A percentile compares a stretch with the other conserved stretches of the same genome.
Conservation (phyloP, 441 rosid species). For the Flueggea neowawraea region DNA sequence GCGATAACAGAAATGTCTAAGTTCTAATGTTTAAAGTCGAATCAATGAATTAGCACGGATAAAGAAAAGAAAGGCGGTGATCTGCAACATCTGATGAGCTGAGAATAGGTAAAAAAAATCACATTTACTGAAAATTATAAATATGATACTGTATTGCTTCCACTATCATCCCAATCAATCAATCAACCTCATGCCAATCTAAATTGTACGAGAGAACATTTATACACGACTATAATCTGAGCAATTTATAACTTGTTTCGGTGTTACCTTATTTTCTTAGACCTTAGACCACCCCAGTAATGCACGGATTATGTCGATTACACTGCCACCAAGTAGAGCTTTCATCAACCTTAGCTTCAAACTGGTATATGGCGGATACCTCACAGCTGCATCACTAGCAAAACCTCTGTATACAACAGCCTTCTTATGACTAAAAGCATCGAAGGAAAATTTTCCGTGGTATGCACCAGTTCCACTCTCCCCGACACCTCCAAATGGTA, state of each 20-base stretch:
- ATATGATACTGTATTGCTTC: too few relatives aligned
- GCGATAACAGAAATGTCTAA: too few relatives aligned
- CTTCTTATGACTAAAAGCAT: slow-evolving; percentile 73
- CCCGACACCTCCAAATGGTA: slow-evolving; percentile 87
- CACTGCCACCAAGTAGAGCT: slow-evolving; percentile 31
- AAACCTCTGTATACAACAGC: slow-evolving; percentile 57
- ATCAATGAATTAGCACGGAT: too few relatives aligned
- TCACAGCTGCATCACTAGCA: slow-evolving; percentile 37
- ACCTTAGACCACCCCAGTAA: slow-evolving; percentile 28
- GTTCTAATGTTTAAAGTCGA: too few relatives aligned
- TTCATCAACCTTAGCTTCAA: slow-evolving; percentile 40
- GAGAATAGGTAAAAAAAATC: too few relatives aligned
- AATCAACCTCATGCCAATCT: too few relatives aligned
- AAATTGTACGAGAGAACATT: too few relatives aligned
- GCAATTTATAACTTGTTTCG: neutral
- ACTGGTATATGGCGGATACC: slow-evolving; percentile 70
- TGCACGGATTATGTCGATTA: slow-evolving; percentile 20
- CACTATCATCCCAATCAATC: too few relatives aligned
- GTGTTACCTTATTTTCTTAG: neutral
- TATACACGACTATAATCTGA: too few relatives aligned
- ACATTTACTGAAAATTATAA: too few relatives aligned
- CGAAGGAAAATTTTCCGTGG: slow-evolving; percentile 81
- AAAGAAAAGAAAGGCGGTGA: too few relatives aligned
- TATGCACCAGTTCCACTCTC: slow-evolving; percentile 82
- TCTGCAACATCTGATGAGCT: too few relatives aligned